Percentiles rank a stretch among this genome's conserved stretches.
These are phyloP conservation scores for Phaeosphaeria sp. DNA, from an alignment of 2,329 filamentous ascomycete species.

Conservation along the genomic window DNA sequence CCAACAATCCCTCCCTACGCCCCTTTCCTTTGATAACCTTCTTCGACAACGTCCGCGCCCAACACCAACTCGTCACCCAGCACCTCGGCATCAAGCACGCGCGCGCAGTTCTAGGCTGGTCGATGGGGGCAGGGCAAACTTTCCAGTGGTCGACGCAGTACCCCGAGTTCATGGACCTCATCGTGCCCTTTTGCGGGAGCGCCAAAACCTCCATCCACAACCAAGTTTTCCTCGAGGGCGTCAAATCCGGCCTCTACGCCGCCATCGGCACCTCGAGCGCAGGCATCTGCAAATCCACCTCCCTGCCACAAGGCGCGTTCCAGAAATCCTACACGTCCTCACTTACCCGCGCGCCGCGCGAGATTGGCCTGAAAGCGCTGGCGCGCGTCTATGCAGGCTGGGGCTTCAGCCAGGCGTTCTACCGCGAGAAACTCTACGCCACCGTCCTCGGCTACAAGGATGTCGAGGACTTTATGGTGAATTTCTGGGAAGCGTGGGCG, in stretches of 20 bases:
- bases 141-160: constrained; percentile 70
- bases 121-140: constrained; percentile 72
- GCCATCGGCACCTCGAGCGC: constrained; percentile 62
- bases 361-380: constrained; percentile 69
- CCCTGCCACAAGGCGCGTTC: constrained; percentile 52
- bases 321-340: constrained; percentile 25
- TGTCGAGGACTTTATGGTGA: constrained; percentile 75
- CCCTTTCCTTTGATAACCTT: constrained; percentile 69
- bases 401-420: constrained; percentile 82
- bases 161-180: constrained; percentile 69
- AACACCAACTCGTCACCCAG: constrained; percentile 70
- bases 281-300: constrained; percentile 49
- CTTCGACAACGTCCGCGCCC: constrained; percentile 73
- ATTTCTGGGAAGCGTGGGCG: constrained; percentile 80
- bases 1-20: constrained; percentile 61
- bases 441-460: constrained; percentile 68
- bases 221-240: constrained; percentile 70
- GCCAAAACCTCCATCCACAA: constrained; percentile 72
- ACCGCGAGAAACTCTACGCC: constrained; percentile 73
- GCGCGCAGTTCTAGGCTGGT: constrained; percentile 71
- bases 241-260: constrained; percentile 66
- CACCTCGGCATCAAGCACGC: constrained; percentile 66
- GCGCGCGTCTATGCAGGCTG: constrained; percentile 79
- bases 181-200: constrained; percentile 70
- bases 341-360: neutral